Conservation (phyloP, 164 flowering plant genomes). For the Annona cherimola region DNA sequence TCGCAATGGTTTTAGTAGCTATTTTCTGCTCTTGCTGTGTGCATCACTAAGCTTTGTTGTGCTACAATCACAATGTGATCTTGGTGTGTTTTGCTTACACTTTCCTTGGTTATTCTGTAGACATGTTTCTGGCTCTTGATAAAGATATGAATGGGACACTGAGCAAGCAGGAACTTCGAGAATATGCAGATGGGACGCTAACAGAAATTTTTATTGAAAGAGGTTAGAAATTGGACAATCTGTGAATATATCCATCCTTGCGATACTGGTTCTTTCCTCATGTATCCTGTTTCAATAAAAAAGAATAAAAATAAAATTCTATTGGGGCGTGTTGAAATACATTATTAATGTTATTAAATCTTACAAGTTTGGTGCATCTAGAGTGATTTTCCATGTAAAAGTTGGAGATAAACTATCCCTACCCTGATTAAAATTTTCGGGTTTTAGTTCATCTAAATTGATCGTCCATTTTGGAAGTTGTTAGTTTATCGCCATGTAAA, state of each 20-base stretch:
- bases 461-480: too few species aligned
- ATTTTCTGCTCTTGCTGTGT: neutral
- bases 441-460: too few species aligned
- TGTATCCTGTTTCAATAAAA: too few species aligned
- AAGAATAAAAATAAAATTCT: too few species aligned
- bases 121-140: constrained; percentile 95
- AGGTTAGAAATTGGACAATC: constrained; percentile 35
- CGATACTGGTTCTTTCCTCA: neutral
- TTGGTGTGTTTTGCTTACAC: neutral
- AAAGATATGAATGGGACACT: constrained; percentile 87
- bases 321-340: too few species aligned
- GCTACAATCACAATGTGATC: neutral
- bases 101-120: constrained; percentile 33
- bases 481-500: too few species aligned
- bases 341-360: too few species aligned
- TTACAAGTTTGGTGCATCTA: too few species aligned
- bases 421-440: neutral
- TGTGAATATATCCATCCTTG: neutral
- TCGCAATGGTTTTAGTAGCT: neutral
- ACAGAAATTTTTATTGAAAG: constrained; percentile 93
- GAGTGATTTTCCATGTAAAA: too few species aligned
- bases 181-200: constrained; percentile 94
- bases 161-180: constrained; percentile 94
- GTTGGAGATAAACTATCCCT: neutral
- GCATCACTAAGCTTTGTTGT: neutral